Conservation (phyloP, 208 protist species). For the Endotrypanum monterogeii region DNA sequence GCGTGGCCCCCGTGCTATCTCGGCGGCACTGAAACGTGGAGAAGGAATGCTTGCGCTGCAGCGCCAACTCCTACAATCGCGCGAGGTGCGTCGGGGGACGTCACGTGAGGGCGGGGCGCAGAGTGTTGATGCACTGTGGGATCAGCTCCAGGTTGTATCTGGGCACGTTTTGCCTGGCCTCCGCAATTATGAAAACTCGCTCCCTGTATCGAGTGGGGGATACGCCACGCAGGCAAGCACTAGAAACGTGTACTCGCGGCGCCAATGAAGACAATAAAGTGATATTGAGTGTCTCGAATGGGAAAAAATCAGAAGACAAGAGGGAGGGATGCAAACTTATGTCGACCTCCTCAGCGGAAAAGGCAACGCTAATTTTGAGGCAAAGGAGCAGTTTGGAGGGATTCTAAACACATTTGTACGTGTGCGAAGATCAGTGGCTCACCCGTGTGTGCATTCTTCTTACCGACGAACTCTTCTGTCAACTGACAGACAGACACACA, state of each 20-base stretch:
- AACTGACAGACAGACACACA: neutral
- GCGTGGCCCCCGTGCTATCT: constrained; percentile 56
- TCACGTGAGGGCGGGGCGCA: constrained; percentile 55
- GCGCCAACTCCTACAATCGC: constrained; percentile 51
- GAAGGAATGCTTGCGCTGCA: constrained; percentile 75
- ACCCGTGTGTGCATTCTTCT: neutral
- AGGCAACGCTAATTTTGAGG: too few species aligned
- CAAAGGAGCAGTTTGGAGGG: neutral
- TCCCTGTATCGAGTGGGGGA: constrained; percentile 34
- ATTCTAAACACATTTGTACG: neutral
- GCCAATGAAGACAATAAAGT: constrained; percentile 15
- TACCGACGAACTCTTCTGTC: too few species aligned
- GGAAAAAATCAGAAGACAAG: too few species aligned
- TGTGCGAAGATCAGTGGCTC: neutral
- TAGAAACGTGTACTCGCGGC: constrained; percentile 50
- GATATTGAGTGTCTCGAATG: neutral
- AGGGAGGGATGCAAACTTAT: neutral
- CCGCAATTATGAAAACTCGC: constrained; percentile 50
- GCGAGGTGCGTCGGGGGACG: constrained; percentile 36
- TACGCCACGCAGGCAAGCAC: constrained; percentile 54
- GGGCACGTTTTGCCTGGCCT: constrained; percentile 76
- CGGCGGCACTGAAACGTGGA: constrained; percentile 63
- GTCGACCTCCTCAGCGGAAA: too few species aligned
- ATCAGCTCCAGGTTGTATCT: constrained; percentile 68
- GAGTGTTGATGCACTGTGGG: constrained; percentile 74